phyloP scores from a whole-genome alignment of 2,329 filamentous ascomycete genomes.

The Thielaviopsis ethacetica region DNA sequence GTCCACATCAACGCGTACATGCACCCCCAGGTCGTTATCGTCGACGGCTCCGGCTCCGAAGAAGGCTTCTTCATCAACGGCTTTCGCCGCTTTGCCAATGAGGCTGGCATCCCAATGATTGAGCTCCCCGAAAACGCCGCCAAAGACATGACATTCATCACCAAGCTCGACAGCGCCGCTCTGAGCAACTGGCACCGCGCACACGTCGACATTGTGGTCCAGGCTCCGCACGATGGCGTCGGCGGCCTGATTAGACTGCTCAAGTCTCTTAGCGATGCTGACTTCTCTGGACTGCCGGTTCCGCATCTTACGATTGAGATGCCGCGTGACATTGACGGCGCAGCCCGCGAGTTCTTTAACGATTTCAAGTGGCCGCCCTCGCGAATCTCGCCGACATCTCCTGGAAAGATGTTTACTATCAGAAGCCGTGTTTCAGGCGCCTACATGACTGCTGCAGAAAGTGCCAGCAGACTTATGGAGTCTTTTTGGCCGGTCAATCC shows the following conservation, averaged over 20 bases:
- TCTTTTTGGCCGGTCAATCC: constrained; percentile 66
- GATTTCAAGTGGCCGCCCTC: constrained; percentile 51
- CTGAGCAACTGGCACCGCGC: constrained; percentile 66
- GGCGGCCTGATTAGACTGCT: constrained; percentile 64
- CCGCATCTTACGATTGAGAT: constrained; percentile 78
- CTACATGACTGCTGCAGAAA: constrained; percentile 48
- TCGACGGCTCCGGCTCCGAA: constrained; percentile 52
- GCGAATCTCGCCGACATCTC: constrained; percentile 21
- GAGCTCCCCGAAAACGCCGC: constrained; percentile 50
- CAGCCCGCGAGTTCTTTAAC: constrained; percentile 45
- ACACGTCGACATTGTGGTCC: constrained; percentile 68
- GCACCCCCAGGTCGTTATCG: constrained; percentile 59
- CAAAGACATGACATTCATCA: constrained; percentile 58
- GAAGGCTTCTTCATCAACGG: constrained; percentile 50
- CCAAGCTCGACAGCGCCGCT: constrained; percentile 56
- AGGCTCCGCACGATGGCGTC: constrained; percentile 52
- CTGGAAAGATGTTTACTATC: constrained; percentile 45
- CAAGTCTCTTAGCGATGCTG: constrained; percentile 55
- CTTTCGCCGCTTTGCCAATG: constrained; percentile 36
- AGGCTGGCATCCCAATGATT: constrained; percentile 47
- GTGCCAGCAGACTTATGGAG: constrained; percentile 62
- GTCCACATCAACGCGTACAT: constrained; percentile 57
- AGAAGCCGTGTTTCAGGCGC: constrained; percentile 54
- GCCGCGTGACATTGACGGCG: constrained; percentile 49
- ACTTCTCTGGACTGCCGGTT: constrained; percentile 52